Percentiles rank a stretch among this genome's conserved stretches.
These are phyloP conservation scores for Aspergillus ruber DNA, from an alignment of 2,329 filamentous ascomycete species.

Conservation along the genomic window DNA sequence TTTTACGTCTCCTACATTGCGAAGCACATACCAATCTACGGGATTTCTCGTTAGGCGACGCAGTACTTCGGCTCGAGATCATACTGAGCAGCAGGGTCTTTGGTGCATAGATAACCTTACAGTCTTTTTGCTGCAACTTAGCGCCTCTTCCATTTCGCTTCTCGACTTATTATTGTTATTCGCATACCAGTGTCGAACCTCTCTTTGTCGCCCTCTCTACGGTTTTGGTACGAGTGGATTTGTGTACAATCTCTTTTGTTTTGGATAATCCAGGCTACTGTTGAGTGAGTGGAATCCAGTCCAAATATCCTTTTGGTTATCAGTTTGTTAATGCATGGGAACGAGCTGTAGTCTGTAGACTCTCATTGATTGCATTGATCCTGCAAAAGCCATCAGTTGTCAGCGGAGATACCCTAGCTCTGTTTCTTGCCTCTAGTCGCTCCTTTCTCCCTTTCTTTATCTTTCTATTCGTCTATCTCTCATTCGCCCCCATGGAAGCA, in stretches of 20 bases:
- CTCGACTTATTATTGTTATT: background rate
- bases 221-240: background rate
- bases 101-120: background rate
- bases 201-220: background rate
- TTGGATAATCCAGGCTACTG: too few species aligned
- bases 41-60: background rate
- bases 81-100: background rate
- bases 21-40: background rate
- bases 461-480: constrained; percentile 1
- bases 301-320: background rate
- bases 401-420: constrained; percentile 19
- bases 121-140: background rate
- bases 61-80: background rate
- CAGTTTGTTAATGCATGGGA: constrained; percentile 7
- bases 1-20: background rate
- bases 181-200: background rate
- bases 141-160: background rate
- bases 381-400: constrained; percentile 15
- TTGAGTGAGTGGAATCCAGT: background rate
- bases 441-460: constrained; percentile 3
- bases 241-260: too few species aligned
- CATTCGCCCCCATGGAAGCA: constrained; percentile 31
- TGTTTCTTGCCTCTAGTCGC: constrained; percentile 1
- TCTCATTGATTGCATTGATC: constrained; percentile 20
- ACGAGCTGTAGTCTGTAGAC: background rate